Base-by-base conservation (phyloP, 495 filamentous ascomycete genomes). In the Aspergillus cristatus region DNA sequence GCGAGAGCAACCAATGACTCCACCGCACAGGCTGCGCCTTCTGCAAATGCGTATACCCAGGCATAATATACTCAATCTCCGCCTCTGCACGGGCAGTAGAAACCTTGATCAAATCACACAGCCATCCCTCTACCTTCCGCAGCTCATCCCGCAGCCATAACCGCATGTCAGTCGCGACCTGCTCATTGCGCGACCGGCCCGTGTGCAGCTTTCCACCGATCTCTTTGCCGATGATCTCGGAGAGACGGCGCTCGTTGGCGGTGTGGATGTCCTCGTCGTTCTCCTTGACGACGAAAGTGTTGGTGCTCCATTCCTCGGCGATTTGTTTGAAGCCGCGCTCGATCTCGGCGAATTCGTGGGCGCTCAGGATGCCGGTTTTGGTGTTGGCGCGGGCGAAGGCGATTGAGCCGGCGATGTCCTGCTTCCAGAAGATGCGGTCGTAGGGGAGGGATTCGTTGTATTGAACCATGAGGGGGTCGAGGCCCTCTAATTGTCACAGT, bases 171-270 rank as follows among this genome's bases (percentile, higher is more conserved):
- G 83, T 90, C 17, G 82, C 86, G 41, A 97, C 75, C 65, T 97
- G 91, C 65, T 97, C 91, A 53, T 97, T 97, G 32, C 91, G 70
- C 50, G 79, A 86, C 15, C 91, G 78, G 24, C 89, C 89, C 2
- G 89, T 96, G 69, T 96, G 90, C 42, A 96, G 74, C 65, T 95
- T 96, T 4, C 90, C 89, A 2, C 80, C 87, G 22, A 87, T 80
- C 2, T 83, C 72, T 53, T 80, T 88, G 48, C 89, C 89, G 30
- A 96, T 85, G 43, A 94, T 71, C 67, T 97, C 91, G 28, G 82
- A 82, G 14, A 97, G 68, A 28, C 89, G 75, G 37, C 89, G 80
- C 71, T 95, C 90, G 52, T 94, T 95, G 38, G 89, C 88, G 0
- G 90, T 95, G 63, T 95, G 89, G 45, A 94, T 94, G 46, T 82